A percentile compares a stretch with the other conserved stretches of the same genome.
These are phyloP conservation scores for Coniophora puteana DNA, from an alignment of 1,284 basidiomycete genomes.

Conservation along the genomic window DNA sequence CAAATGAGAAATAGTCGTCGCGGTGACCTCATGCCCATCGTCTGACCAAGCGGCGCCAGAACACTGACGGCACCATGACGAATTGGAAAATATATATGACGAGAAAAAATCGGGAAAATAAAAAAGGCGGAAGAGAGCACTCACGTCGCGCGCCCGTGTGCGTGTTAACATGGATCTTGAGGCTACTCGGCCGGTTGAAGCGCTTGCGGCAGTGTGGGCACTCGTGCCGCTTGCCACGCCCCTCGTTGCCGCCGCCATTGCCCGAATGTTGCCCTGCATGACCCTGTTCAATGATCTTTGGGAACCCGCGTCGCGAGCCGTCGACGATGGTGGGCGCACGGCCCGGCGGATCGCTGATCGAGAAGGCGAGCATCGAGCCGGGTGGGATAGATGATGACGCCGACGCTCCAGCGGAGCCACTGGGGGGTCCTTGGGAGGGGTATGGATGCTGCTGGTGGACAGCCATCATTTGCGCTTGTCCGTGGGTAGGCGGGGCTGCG, in stretches of 20 bases:
- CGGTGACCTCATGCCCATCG: conserved; percentile 2
- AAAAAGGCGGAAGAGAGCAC: conserved; percentile 22
- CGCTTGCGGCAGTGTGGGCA: conserved; percentile 66
- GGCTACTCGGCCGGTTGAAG: conserved; percentile 75
- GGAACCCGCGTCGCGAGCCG: conserved; percentile 25
- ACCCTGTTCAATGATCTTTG: conserved; percentile 24
- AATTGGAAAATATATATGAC: conserved; percentile 5
- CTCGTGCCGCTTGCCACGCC: conserved; percentile 48
- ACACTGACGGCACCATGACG: background rate
- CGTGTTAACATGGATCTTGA: conserved; percentile 72
- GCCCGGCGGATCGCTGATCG: conserved; percentile 23
- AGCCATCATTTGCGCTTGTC: conserved; percentile 10
- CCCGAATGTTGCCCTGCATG: too few relatives aligned
- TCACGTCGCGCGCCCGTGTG: conserved; percentile 75
- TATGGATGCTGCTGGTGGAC: conserved; percentile 18
- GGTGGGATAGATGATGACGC: conserved; percentile 23
- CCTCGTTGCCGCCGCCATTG: conserved; percentile 28
- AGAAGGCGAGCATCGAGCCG: conserved; percentile 29
- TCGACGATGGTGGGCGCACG: conserved; percentile 23
- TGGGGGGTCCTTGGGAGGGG: conserved; percentile 19
- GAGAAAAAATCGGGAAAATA: conserved; percentile 3
- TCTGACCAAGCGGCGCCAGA: background rate
- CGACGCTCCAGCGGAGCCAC: conserved; percentile 22
- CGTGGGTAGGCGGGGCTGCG: conserved; percentile 2
- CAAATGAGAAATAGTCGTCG: conserved; percentile 1